These are phyloP conservation scores for Backusella tuberculispora DNA, from an alignment of 192 early-diverging fungal species.

Conservation along the genomic window DNA sequence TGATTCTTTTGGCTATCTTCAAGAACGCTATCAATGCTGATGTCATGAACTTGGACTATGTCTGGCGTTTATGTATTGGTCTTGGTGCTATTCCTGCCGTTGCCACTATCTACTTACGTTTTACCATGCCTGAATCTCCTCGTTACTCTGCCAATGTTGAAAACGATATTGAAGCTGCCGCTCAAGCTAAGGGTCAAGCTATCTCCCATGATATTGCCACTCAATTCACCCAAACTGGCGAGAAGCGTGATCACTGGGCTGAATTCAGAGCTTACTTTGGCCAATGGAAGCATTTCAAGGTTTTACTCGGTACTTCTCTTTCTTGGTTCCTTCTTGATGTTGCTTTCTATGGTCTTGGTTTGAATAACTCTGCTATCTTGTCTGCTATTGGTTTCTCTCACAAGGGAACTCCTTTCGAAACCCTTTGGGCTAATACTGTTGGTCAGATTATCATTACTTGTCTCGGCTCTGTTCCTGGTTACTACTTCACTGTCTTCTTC, in stretches of 20 bases:
- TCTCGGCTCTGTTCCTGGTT: slow-evolving; percentile 83
- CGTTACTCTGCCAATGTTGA: slow-evolving; percentile 74
- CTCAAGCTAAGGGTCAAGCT: slow-evolving; percentile 39
- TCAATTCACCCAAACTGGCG: slow-evolving; percentile 36
- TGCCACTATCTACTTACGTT: slow-evolving; percentile 82
- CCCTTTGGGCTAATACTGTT: slow-evolving; percentile 66
- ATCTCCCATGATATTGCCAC: not conserved
- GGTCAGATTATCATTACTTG: slow-evolving; percentile 88
- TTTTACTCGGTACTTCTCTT: slow-evolving; percentile 74
- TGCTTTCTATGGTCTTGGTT: slow-evolving; percentile 75
- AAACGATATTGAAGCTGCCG: slow-evolving; percentile 44
- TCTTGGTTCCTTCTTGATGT: slow-evolving; percentile 81
- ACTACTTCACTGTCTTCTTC: slow-evolving; percentile 80
- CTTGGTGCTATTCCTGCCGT: slow-evolving; percentile 82
- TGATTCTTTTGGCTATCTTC: slow-evolving; percentile 74
- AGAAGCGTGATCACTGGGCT: slow-evolving; percentile 28
- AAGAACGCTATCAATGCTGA: slow-evolving; percentile 67
- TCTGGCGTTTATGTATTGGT: slow-evolving; percentile 87
- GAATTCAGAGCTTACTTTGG: slow-evolving; percentile 77
- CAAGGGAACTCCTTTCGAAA: slow-evolving; percentile 41
- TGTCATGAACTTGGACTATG: slow-evolving; percentile 72
- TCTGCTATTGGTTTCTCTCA: slow-evolving; percentile 68
- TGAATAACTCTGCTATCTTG: slow-evolving; percentile 68
- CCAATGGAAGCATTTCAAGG: slow-evolving; percentile 76
- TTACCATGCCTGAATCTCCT: slow-evolving; percentile 92